phyloP scores from a whole-genome alignment of 345 rosid species.

The Bruguiera parviflora region DNA sequence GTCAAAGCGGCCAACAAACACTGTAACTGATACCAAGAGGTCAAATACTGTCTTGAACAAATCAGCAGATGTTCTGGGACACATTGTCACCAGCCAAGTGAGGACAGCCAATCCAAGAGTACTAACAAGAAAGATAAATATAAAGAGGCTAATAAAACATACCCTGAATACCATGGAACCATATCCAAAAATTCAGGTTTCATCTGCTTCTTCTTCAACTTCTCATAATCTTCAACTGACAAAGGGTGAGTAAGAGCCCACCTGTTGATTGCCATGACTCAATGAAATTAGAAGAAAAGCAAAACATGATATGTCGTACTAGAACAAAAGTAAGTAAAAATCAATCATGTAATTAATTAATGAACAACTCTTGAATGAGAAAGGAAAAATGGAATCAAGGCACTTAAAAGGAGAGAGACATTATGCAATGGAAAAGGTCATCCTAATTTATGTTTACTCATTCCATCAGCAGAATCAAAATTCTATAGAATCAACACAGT shows the following conservation, averaged over 20 bases:
- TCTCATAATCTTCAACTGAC: slow-evolving; percentile 72
- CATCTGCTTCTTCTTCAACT: slow-evolving; percentile 76
- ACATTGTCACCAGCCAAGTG: slow-evolving; percentile 24
- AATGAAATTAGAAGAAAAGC: slow-evolving; percentile 12
- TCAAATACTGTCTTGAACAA: slow-evolving; percentile 95
- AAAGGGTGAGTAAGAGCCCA: slow-evolving; percentile 97
- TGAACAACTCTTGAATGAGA: neutral
- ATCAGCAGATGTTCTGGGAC: slow-evolving; percentile 95
- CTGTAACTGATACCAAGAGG: slow-evolving; percentile 92
- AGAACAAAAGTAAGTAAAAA: slow-evolving; percentile 7
- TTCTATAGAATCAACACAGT: too few relatives aligned
- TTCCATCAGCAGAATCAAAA: neutral
- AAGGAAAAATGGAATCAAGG: neutral
- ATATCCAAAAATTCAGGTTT: slow-evolving; percentile 94
- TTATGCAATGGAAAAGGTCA: neutral
- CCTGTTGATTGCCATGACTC: slow-evolving; percentile 41
- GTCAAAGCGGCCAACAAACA: slow-evolving; percentile 99
- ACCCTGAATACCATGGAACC: slow-evolving; percentile 99
- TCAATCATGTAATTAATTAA: slow-evolving; percentile 9
- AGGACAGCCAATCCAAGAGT: slow-evolving; percentile 13
- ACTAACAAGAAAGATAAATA: neutral
- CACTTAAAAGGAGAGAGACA: neutral
- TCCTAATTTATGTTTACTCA: neutral
- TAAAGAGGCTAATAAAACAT: slow-evolving; percentile 24
- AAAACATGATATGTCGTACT: neutral